Base-by-base conservation (phyloP, 768 basidiomycete genomes). In the Leccinum boreale region DNA sequence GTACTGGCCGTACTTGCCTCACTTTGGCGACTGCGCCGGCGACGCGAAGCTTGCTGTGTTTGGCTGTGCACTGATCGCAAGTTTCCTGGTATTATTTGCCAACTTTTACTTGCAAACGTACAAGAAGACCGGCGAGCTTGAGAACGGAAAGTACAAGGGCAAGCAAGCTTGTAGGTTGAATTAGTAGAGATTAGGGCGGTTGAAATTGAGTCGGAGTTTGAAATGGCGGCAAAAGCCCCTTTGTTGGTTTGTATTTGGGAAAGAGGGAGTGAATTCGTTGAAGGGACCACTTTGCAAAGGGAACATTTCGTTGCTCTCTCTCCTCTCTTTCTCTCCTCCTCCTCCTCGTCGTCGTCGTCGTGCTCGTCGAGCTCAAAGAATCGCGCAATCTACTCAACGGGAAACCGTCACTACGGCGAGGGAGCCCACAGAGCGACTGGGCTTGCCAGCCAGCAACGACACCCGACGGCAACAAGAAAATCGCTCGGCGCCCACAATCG, bases 171-270 rank as follows among this genome's bases (percentile, higher is more conserved):
- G 26, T 39, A 45, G 35, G 46, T 24, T 29, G 29, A 10, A 29
- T 29, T 29, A 44, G 42, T 10, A 46, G 11, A 24, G 21, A 46
- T 46, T 7, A 24, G 29, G 29, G n/a, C n/a, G n/a, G 8, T 7
- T 12, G 24, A 5, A 39, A 55, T 62, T 67, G 19, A 49, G 9
- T 62, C 67, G 67, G 67, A 70, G 61, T 7, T 58, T 56, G 10
- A 63, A 67, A 39, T 5, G 23, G 11, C 62, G 59, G 66, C 45
- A 60, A 39, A 62, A 55, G 26, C 61, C 68, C 68, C 56, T 65
- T 70, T 68, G 66, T 68, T 68, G 67, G 61, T 44, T n/a, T 24
- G 55, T 68, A 60, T 68, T 68, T 68, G 68, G 60, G 59, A 62
- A 21, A 56, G 67, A 59, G 55, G 58, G 52, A 56, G 66, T 58